Conservation (phyloP, 1,139 yeast genomes). For the Geotrichum carabidarum region DNA sequence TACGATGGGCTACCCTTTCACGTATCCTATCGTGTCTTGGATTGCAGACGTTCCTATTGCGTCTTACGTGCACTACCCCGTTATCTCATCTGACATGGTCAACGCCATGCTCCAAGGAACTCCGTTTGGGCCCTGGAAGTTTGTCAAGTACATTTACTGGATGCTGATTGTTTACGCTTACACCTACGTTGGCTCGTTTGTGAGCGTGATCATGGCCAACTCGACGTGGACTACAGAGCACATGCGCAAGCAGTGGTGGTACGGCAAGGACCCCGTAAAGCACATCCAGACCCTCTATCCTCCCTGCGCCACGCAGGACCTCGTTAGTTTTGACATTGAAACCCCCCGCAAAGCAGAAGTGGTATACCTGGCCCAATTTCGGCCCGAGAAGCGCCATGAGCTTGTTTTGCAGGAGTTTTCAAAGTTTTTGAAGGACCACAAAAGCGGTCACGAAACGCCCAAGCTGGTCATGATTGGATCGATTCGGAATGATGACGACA, state of each 20-base stretch:
- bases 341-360: constrained; percentile 49
- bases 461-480: constrained; percentile 76
- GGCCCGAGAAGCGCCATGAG: constrained; percentile 90
- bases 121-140: constrained; percentile 26
- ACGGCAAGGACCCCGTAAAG: constrained; percentile 31
- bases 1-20: constrained; percentile 89
- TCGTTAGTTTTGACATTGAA: constrained; percentile 31
- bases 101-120: constrained; percentile 29
- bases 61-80: constrained; percentile 91
- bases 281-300: constrained; percentile 64
- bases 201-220: constrained; percentile 66
- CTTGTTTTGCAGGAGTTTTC: constrained; percentile 62
- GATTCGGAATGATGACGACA: constrained; percentile 67
- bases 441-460: constrained; percentile 21
- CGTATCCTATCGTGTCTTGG: constrained; percentile 49
- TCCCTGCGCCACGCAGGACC: constrained; percentile 70
- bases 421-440: constrained; percentile 38
- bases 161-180: constrained; percentile 52
- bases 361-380: constrained; percentile 83
- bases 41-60: constrained; percentile 65
- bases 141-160: constrained; percentile 68
- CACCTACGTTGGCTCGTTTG: constrained; percentile 59
- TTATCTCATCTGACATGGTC: constrained; percentile 81
- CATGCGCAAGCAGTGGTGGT: constrained; percentile 56
- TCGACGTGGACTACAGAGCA: constrained; percentile 91